Base-by-base conservation (phyloP, 108 stramenopile species). In the Skeletonema grethae region DNA sequence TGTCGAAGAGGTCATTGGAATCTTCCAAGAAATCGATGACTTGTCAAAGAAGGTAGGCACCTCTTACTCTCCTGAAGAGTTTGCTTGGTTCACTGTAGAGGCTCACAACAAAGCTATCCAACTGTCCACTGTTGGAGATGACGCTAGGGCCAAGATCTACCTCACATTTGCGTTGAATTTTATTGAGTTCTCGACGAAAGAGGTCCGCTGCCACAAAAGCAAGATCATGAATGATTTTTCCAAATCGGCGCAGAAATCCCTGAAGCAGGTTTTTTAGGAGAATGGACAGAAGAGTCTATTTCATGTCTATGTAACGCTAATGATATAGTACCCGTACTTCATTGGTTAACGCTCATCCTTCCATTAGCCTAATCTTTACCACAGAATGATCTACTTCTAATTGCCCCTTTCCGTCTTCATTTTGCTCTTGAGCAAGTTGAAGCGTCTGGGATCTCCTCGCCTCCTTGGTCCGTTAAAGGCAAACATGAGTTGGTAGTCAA, bases 401-500 rank as follows among this genome's bases (percentile, higher is more conserved):
- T 22, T 22, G 2, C 50, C 50, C 22, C 50, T 15, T 25, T 77
- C 76, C 0, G 76, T 70, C 58, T 77, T 77, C 79, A 80, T 76
- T 28, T 78, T 79, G 32, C 74, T 67, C 61, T 86, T 82, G 28
- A 91, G 55, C 78, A 86, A 71, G 67, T 90, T 81, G 70, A 86
- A 94, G 25, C 88, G 77, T 16, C 76, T 72, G 29, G 87, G 61
- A 46, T 94, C 90, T 25, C 93, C 93, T 53, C 81, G 81, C 57
- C 93, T 77, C 36, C 88, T 63, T 38, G 90, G 93, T 22, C 93
- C 90, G 39, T 87, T 82, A 79, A 94, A 89, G 20, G 72, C 57
- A 65, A 94, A 94, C 93, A 94, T 91, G 60, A 94, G 86, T 57
- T 87, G 73, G 60, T 91, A 91, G 57, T 92, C 93, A 39, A 79